Evolutionary conservation across 345 rosid genomes (phyloP), one percentile per base, ranked within the genome.

Genomic region (Acer negundo): DNA sequence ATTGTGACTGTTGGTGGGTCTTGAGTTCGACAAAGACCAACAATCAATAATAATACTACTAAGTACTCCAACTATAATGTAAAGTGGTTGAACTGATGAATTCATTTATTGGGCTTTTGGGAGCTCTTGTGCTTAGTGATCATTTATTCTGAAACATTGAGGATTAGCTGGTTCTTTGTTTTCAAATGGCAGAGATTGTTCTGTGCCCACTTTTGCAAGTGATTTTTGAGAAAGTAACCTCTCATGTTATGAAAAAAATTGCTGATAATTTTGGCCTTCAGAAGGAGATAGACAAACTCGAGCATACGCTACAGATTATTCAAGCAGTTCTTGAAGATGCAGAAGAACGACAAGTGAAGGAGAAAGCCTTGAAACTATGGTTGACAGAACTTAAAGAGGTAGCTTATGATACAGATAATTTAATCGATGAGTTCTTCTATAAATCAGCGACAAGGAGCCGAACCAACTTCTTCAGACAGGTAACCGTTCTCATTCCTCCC

Each of bases 281-380:
- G 70, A 26, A 51, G 59, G 55, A 67, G 17, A 13, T 72, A 20
- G 44, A 67, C 28, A 81, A 62, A 49, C 69, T 81, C 13, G 51
- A 20, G 20, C 58, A 23, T 4, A 72, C 31, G 59, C 16, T 77
- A 46, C 24, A 0, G 5, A 4, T 69, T 1, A 69, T 81, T 49
- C 75, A 73, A 51, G 84, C 75, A 9, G 84, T 68, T 22, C 64
- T 81, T 20, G 61, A 81, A 49, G 80, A 72, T 67, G 83, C 83
- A 58, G 83, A 77, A 38, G 53, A 81, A 62, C 20, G 68, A 24
- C 81, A 73, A 47, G 42, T 42, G 24, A 35, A 12, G 3, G 73
- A 74, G 35, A 78, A 55, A 59, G 59, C 23, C 46, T 58, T 81
- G n/a, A 35, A 24, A 56, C 63, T 78, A 42, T 81, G 79, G 81